Conservation (phyloP, 768 basidiomycete genomes). For the Cubamyces sp. region DNA sequence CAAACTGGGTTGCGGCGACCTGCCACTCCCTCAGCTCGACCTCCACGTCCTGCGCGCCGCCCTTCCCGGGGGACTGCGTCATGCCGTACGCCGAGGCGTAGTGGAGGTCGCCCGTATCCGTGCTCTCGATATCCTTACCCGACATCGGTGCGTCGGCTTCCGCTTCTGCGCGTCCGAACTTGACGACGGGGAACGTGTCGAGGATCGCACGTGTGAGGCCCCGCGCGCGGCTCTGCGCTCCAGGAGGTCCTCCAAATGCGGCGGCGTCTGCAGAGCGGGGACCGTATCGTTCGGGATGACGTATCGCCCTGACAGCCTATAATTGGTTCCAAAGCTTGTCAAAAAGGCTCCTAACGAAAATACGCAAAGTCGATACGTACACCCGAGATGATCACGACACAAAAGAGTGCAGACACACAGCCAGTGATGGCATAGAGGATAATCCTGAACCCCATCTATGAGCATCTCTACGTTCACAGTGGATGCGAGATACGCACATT, state of each 20-base stretch:
- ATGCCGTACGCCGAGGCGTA: conserved; percentile 6
- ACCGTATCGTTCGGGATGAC: conserved; percentile 92
- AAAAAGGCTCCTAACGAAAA: neutral
- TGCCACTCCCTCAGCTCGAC: conserved; percentile 20
- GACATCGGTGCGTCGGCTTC: conserved; percentile 12
- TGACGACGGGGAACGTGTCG: conserved; percentile 94
- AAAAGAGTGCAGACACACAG: conserved; percentile 83
- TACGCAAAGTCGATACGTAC: conserved; percentile 45
- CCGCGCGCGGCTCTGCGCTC: conserved; percentile 69
- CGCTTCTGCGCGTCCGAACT: conserved; percentile 57
- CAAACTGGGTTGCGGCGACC: neutral
- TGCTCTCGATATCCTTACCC: conserved; percentile 40
- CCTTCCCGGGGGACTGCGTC: neutral
- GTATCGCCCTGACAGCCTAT: conserved; percentile 78
- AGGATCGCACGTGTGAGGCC: conserved; percentile 91
- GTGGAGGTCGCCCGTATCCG: conserved; percentile 1
- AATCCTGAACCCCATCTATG: conserved; percentile 52
- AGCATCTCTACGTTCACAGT: neutral
- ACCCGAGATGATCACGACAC: conserved; percentile 83
- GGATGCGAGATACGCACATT: conserved; percentile 54
- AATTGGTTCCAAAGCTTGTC: too few species aligned
- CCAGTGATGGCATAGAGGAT: conserved; percentile 88
- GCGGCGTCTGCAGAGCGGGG: conserved; percentile 53
- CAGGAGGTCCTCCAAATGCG: conserved; percentile 34
- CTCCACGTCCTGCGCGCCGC: conserved; percentile 5